phyloP scores from a whole-genome alignment of 163 green algal species.

The Scenedesmus sp. region DNA sequence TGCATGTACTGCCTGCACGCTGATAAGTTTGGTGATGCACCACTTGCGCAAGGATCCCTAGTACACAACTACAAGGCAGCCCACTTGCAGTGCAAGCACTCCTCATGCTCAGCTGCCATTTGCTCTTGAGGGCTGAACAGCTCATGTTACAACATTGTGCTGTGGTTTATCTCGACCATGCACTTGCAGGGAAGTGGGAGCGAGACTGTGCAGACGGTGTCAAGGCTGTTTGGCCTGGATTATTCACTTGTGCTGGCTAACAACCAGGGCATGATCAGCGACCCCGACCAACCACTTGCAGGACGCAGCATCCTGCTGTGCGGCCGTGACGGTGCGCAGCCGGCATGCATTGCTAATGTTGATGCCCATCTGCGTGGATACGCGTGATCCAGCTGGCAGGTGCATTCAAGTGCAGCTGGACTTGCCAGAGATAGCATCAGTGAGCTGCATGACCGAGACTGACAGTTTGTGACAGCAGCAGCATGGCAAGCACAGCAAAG shows the following conservation, averaged over 20 bases:
- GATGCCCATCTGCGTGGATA: background rate
- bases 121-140: background rate
- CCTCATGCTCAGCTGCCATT: background rate
- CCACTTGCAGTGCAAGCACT: too few species aligned
- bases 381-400: background rate
- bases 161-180: background rate
- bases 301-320: slow-evolving; percentile 41
- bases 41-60: background rate
- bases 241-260: slow-evolving; percentile 14
- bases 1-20: background rate
- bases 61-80: background rate
- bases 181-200: slow-evolving; percentile 24
- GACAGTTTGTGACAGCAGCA: background rate
- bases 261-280: slow-evolving; percentile 42
- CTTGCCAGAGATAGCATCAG: background rate
- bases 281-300: slow-evolving; percentile 8
- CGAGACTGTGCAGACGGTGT: slow-evolving; percentile 21
- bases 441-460: background rate
- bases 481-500: background rate
- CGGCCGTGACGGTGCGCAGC: slow-evolving; percentile 11
- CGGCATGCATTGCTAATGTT: too few species aligned
- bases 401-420: background rate
- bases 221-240: slow-evolving; percentile 27
- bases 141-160: background rate
- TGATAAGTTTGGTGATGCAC: background rate